Conservation (phyloP, 495 filamentous ascomycete genomes). For the Trypethelium eluteriae region DNA sequence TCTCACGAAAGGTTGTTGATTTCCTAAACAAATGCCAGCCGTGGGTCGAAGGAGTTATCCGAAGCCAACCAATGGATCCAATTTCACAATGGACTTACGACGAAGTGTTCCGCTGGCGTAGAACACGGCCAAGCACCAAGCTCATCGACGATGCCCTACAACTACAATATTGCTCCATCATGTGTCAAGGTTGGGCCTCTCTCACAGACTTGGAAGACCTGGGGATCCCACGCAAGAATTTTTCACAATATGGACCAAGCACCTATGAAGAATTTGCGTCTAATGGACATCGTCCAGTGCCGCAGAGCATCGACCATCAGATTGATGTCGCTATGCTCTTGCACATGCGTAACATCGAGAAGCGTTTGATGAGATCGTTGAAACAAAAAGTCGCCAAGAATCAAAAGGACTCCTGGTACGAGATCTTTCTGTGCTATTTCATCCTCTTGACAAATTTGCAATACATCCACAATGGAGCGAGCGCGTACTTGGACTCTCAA, state of each 20-base stretch:
- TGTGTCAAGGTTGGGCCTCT: constrained; percentile 27
- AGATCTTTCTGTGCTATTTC: constrained; percentile 23
- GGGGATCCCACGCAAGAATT: constrained; percentile 20
- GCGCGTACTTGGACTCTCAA: constrained; percentile 23
- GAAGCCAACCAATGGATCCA: constrained; percentile 14
- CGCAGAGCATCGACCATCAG: constrained; percentile 23
- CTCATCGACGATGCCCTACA: constrained; percentile 21
- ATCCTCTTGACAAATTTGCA: constrained; percentile 25
- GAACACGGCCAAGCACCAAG: constrained; percentile 2
- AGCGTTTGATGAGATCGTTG: constrained; percentile 15
- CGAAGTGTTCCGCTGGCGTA: constrained; percentile 18
- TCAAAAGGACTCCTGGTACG: constrained; percentile 24
- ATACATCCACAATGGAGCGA: constrained; percentile 21
- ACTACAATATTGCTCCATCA: constrained; percentile 21
- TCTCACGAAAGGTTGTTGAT: constrained; percentile 7
- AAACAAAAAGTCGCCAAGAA: constrained; percentile 16
- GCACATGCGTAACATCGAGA: constrained; percentile 20
- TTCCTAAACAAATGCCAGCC: constrained; percentile 10
- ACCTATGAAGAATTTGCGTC: constrained; percentile 26
- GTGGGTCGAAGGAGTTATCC: constrained; percentile 18
- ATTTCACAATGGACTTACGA: constrained; percentile 20
- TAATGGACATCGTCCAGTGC: constrained; percentile 19
- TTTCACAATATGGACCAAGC: constrained; percentile 17
- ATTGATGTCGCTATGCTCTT: constrained; percentile 25
- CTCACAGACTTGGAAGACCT: constrained; percentile 18